Conservation (phyloP, 768 basidiomycete genomes). For the Fomitopsis pulvina region DNA sequence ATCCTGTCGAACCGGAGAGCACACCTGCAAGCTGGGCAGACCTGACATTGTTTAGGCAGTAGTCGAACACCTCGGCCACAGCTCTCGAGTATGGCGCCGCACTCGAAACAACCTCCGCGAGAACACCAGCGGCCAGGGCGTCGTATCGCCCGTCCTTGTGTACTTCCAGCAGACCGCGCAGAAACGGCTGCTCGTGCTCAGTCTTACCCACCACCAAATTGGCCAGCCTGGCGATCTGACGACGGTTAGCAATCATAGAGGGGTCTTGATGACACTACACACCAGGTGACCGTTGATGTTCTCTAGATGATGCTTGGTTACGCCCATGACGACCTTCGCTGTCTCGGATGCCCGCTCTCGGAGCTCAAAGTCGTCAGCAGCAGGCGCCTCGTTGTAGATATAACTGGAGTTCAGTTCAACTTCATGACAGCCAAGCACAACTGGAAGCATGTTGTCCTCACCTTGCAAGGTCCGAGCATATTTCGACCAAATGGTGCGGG, state of each 20-base stretch:
- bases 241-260: background rate
- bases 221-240: background rate
- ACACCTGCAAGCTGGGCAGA: background rate
- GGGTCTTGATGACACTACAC: background rate
- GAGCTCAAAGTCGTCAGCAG: conserved; percentile 29
- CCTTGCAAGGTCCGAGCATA: conserved; percentile 27
- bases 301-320: conserved; percentile 27
- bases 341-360: conserved; percentile 24
- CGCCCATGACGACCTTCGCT: conserved; percentile 23
- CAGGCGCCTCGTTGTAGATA: conserved; percentile 26
- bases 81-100: conserved; percentile 29
- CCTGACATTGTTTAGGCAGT: conserved; percentile 39
- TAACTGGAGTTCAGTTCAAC: conserved; percentile 5
- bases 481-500: conserved; percentile 41
- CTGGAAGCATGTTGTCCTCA: background rate
- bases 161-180: conserved; percentile 23
- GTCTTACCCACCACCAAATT: conserved; percentile 4
- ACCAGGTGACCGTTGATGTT: background rate
- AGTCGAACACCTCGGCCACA: conserved; percentile 43
- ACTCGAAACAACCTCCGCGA: conserved; percentile 42
- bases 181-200: conserved; percentile 34
- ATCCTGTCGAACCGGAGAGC: background rate
- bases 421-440: background rate
- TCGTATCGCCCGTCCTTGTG: conserved; percentile 31
- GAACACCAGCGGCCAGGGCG: conserved; percentile 35